Evolutionary conservation across 2,329 filamentous ascomycete genomes (phyloP).

Genomic region (Fusarium xyrophilum): DNA sequence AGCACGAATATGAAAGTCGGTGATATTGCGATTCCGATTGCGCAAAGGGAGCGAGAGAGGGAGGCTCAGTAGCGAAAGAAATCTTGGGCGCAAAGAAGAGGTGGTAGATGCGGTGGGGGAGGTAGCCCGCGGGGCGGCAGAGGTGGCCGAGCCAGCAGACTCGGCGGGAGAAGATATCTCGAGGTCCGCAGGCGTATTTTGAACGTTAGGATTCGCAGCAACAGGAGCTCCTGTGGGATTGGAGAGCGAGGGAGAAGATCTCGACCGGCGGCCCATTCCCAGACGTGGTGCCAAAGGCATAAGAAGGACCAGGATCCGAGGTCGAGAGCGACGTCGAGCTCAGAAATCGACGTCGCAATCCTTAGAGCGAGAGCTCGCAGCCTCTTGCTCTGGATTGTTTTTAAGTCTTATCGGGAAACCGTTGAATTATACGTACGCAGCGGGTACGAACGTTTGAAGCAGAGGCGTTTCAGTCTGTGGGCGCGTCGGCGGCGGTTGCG

Average conservation of each 20-base stretch:
- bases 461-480: conserved; percentile 19
- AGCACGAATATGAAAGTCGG: conserved; percentile 79
- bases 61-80: conserved; percentile 61
- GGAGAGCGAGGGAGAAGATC: conserved; percentile 46
- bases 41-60: conserved; percentile 59
- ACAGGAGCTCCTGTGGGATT: conserved; percentile 51
- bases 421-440: conserved; percentile 26
- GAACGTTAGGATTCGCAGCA: conserved; percentile 45
- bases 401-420: conserved; percentile 14
- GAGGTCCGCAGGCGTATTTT: conserved; percentile 48
- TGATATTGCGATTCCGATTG: conserved; percentile 67
- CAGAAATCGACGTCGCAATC: conserved; percentile 29
- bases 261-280: conserved; percentile 42
- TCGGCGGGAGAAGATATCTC: conserved; percentile 44
- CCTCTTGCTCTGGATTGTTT: conserved; percentile 5
- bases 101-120: conserved; percentile 36
- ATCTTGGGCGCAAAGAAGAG: conserved; percentile 43
- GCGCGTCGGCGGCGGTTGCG: conserved; percentile 25
- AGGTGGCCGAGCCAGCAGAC: conserved; percentile 49
- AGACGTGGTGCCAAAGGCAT: conserved; percentile 41
- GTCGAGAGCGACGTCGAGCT: conserved; percentile 33
- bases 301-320: conserved; percentile 34
- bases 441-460: conserved; percentile 20
- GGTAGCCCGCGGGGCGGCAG: conserved; percentile 31
- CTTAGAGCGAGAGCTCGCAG: conserved; percentile 26